Base-by-base conservation (phyloP, 2,329 filamentous ascomycete species). In the Xylaria sp. region DNA sequence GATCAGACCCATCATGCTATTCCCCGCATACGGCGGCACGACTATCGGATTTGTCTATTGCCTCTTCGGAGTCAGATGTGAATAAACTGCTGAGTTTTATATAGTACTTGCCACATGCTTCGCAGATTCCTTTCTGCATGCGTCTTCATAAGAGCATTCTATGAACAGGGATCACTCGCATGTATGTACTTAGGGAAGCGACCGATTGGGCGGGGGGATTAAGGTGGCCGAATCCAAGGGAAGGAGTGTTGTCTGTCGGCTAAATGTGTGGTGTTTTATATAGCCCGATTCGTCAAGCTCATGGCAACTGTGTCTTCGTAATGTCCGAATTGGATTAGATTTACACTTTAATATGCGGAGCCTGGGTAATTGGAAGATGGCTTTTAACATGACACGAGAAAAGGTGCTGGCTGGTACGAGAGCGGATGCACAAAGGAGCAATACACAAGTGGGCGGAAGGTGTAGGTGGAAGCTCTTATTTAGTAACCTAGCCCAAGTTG, bases 311-410 rank as follows among this genome's bases (percentile, higher is more conserved):
- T 39, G 13, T 52, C 18, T 18, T 13, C 20, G 9, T 15, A 10
- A 3, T 25, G 41, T 56, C 23, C 54, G n/a, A 55, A 56, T 60
- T 12, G 54, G 46, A 43, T 12, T 20, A 15, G 18, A 41, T 9
- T 23, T 12, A 64, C 62, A 68, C 66, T 69, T 43, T 69, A 71
- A 69, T 71, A 64, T 66, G 49, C 69, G 66, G 69, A 68, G 48
- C 54, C 28, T 69, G 69, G 69, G 33, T 68, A 68, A 71, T 64
- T 33, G 66, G 69, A 63, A 66, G 51, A 68, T 68, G 23, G 41
- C 54, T 33, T 46, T 28, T n/a, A 23, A 39, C 62, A 57, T 33
- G 31, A 57, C 8, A 49, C 52, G 43, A 23, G 66, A 1, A 60
- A 36, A 52, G n/a, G n/a, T 15, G 46, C 25, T 15, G 20, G 46